Conservation (phyloP, 306 rosid species). For the Trifolium repens region DNA sequence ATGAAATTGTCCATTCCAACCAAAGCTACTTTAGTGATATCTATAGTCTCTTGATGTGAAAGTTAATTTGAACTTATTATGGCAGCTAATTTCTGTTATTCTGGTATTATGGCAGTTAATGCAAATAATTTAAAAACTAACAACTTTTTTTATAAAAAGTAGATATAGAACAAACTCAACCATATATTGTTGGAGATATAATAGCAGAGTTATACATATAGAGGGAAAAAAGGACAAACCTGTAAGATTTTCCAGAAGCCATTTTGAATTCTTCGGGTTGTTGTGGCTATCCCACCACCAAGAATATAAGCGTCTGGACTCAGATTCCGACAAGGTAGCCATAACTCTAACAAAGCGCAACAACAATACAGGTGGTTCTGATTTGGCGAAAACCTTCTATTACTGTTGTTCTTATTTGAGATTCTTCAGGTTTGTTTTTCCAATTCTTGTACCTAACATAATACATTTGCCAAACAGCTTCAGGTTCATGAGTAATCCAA, state of each 20-base stretch:
- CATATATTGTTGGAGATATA: not conserved
- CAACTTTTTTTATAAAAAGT: not conserved
- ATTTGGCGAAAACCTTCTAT: slow-evolving; percentile 49
- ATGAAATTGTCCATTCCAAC: slow-evolving; percentile 31
- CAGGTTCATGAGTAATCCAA: slow-evolving; percentile 27
- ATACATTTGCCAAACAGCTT: slow-evolving; percentile 17
- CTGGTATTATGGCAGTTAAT: slow-evolving; percentile 10
- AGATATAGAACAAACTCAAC: not conserved
- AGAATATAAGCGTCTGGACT: slow-evolving; percentile 83
- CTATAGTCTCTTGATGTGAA: slow-evolving; percentile 21
- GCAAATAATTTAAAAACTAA: slow-evolving; percentile 6
- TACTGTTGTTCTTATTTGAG: slow-evolving; percentile 33
- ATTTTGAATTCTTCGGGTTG: slow-evolving; percentile 90
- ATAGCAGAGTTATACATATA: not conserved
- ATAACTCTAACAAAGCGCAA: slow-evolving; percentile 58
- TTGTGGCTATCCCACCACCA: slow-evolving; percentile 99
- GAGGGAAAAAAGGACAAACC: slow-evolving; percentile 52
- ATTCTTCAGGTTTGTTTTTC: slow-evolving; percentile 9
- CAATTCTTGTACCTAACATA: slow-evolving; percentile 47
- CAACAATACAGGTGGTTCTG: slow-evolving; percentile 55
- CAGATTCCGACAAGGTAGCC: slow-evolving; percentile 77
- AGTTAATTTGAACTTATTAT: slow-evolving; percentile 32
- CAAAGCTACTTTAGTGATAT: slow-evolving; percentile 30
- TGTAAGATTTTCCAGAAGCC: slow-evolving; percentile 97
- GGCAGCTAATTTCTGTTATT: slow-evolving; percentile 13